Conservation (phyloP, 2,329 filamentous ascomycete genomes). For the Talaromyces rugulosus region DNA sequence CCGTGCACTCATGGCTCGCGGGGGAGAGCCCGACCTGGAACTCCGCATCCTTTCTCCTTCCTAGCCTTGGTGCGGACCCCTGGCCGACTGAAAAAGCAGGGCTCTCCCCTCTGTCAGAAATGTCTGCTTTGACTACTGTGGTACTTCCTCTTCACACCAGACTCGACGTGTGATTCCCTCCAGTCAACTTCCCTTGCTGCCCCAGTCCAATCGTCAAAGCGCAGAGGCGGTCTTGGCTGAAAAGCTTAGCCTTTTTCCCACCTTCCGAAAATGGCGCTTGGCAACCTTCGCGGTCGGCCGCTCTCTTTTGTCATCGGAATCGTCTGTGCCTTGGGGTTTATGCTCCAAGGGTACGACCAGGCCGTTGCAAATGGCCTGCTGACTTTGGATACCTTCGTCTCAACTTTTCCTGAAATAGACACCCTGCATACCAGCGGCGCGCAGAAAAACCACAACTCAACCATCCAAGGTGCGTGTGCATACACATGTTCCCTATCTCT, state of each 20-base stretch:
- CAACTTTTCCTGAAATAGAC: conserved; percentile 53
- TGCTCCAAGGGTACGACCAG: conserved; percentile 21
- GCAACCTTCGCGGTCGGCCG: conserved; percentile 7
- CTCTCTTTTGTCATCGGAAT: conserved; percentile 13
- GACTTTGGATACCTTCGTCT: conserved; percentile 60
- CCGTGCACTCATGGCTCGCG: neutral
- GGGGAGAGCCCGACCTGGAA: neutral
- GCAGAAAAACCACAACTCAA: conserved; percentile 20
- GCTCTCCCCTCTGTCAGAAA: neutral
- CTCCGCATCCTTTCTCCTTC: neutral
- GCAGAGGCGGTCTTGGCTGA: conserved; percentile 1
- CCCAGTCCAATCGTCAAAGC: neutral
- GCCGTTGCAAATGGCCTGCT: conserved; percentile 52
- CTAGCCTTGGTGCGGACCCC: neutral
- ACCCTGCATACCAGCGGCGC: conserved; percentile 30
- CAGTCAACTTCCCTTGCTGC: neutral
- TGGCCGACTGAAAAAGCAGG: neutral
- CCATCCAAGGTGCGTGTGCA: conserved; percentile 29
- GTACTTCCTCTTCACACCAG: neutral
- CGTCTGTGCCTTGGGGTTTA: conserved; percentile 16
- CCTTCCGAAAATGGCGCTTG: neutral
- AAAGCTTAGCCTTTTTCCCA: conserved; percentile 5
- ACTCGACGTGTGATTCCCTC: neutral
- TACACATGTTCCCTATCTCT: neutral
- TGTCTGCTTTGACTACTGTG: neutral